Base-by-base conservation (phyloP, 768 basidiomycete genomes). In the Ephemerocybe angulata region DNA sequence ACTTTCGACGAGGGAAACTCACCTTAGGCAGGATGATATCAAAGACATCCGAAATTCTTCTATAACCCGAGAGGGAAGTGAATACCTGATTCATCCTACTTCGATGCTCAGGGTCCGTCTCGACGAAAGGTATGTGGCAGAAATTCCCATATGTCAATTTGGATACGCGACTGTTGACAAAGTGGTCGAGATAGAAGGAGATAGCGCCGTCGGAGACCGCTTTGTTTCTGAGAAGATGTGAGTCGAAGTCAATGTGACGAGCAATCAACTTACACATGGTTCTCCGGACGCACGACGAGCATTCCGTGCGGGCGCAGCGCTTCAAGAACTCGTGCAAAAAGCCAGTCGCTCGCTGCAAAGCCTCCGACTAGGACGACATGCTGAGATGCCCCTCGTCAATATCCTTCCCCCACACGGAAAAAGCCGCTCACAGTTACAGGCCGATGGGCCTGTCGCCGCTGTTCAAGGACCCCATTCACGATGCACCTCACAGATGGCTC, bases 291-390 rank as follows among this genome's bases (percentile, higher is more conserved):
- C 49, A 75, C 71, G 17, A 84, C 64, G 29, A 64, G 69, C 42
- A 81, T 61, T n/a, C 74, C 72, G 0, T 70, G 60, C 1, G 67
- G 58, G 4, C 67, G 67, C 10, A 84, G 66, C 4, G 67, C 60
- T 49, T 62, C 65, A 37, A 73, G 73, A 2, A 84, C 72, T 46
- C 70, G 68, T 2, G 66, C 63, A 59, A 73, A 79, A n/a, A 85
- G 61, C 72, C 77, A 84, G 49, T 82, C 78, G 54, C 77, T 83
- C 1, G 81, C 80, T 13, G 80, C 77, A 62, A 84, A 84, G 0
- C 82, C 83, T 22, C 83, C 83, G 3, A 85, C 82, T 1, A 85
- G 73, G 29, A 78, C 70, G 24, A 77, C 71, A 24, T 72, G 69
- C 77, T 77, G 37, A 31, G 52, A 4, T 17, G n/a, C 25, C 5